Percentiles rank a stretch among this genome's conserved stretches.
Evolutionary conservation across 441 rosid genomes (phyloP).

Genomic region (Erodium texanum): DNA sequence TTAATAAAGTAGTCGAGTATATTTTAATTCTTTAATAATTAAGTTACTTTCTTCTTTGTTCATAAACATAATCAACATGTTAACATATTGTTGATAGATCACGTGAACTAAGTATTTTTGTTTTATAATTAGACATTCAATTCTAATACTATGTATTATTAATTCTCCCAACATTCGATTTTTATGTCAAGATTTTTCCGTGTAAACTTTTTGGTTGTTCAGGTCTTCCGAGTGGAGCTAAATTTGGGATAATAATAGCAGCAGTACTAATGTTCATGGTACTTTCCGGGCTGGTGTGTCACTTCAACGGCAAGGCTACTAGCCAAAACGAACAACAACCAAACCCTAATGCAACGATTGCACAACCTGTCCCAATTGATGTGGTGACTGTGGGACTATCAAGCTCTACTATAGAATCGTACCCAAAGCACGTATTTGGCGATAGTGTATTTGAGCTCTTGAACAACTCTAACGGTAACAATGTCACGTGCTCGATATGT

Average conservation of each 20-base stretch:
- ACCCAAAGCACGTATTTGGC: neutral
- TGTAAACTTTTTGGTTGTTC: neutral
- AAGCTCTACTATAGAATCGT: neutral
- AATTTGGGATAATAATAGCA: neutral
- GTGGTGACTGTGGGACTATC: neutral
- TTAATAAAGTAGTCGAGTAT: too few relatives aligned
- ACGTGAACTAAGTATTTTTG: too few relatives aligned
- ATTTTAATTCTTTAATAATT: too few relatives aligned
- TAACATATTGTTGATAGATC: too few relatives aligned
- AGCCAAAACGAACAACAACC: neutral
- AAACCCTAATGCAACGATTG: neutral
- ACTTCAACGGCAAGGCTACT: neutral
- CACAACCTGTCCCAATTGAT: neutral
- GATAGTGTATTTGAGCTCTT: neutral
- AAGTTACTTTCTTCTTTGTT: too few relatives aligned
- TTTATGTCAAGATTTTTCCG: too few relatives aligned
- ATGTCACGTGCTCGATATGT: neutral
- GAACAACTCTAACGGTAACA: neutral
- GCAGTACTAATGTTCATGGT: neutral
- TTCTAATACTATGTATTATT: too few relatives aligned
- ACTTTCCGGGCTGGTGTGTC: neutral
- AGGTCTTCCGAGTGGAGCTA: neutral
- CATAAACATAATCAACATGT: too few relatives aligned
- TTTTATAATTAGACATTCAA: too few relatives aligned
- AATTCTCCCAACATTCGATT: too few relatives aligned